Evolutionary conservation across 441 rosid genomes (phyloP).

Genomic region (Eutrema salsugineum): DNA sequence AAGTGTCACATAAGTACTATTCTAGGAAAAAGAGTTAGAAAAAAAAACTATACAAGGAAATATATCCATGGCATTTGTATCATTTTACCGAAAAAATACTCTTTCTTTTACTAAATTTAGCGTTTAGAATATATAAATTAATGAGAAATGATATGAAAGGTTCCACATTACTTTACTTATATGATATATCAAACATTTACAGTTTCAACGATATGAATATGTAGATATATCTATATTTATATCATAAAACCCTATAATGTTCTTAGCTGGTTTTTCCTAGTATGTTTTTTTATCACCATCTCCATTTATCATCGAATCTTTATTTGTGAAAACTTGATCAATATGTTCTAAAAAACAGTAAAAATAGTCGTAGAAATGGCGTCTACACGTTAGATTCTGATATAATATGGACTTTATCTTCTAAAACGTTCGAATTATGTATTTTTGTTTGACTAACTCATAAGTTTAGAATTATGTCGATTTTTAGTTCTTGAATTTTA

Average conservation of each 20-base stretch:
- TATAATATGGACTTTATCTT: background rate
- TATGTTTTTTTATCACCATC: background rate
- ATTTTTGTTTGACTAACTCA: too few relatives aligned
- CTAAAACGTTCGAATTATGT: background rate
- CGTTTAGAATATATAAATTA: background rate
- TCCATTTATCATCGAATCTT: background rate
- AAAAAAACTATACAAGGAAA: background rate
- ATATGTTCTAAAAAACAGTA: background rate
- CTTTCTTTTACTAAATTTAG: background rate
- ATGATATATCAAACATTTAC: too few relatives aligned
- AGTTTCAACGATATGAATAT: too few relatives aligned
- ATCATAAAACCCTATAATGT: background rate
- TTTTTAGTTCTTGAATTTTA: background rate
- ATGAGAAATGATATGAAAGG: background rate
- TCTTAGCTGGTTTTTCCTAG: too few relatives aligned
- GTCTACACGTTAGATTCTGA: background rate
- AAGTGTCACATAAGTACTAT: constrained; percentile 7
- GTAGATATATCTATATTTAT: too few relatives aligned
- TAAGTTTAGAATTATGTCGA: background rate
- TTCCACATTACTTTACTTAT: too few relatives aligned
- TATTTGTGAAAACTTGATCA: background rate
- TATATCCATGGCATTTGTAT: background rate
- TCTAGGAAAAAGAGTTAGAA: background rate
- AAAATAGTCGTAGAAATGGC: background rate
- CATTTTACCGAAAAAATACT: background rate